Evolutionary conservation across 78 protist species (phyloP).

Genomic region (Protostelium mycophagum): DNA sequence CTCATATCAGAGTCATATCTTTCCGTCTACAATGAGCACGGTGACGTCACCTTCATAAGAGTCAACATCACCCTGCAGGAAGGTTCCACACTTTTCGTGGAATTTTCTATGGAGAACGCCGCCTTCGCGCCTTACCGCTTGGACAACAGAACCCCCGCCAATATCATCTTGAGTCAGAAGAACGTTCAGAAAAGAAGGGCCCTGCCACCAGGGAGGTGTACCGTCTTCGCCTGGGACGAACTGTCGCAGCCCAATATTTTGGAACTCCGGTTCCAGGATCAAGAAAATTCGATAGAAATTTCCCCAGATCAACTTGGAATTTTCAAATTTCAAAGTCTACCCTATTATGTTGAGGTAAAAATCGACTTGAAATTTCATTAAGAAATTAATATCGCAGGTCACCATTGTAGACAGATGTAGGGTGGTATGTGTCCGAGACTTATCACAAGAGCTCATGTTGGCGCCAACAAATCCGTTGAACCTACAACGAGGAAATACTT

Average conservation of each 20-base stretch:
- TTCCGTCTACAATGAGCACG: not conserved
- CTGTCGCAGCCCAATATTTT: not conserved
- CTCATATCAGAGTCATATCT: not conserved
- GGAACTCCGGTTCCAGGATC: too few species aligned
- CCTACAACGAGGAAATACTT: not conserved
- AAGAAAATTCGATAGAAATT: too few species aligned
- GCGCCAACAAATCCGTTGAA: not conserved
- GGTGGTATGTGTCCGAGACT: not conserved
- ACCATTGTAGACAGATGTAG: not conserved
- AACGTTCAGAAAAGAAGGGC: not conserved
- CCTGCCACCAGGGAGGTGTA: not conserved
- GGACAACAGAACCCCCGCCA: not conserved
- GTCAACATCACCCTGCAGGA: not conserved
- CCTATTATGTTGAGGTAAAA: too few species aligned
- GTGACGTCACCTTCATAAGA: not conserved
- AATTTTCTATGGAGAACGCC: not conserved
- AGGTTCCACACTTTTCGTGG: not conserved
- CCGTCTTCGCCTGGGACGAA: not conserved
- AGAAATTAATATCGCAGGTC: not conserved
- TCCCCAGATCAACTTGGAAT: too few species aligned
- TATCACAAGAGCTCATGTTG: too few species aligned
- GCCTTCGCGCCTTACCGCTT: not conserved
- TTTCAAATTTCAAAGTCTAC: too few species aligned
- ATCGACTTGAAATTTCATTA: too few species aligned
- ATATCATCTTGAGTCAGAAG: not conserved